Percentiles rank a stretch among this genome's conserved stretches.
These are phyloP conservation scores for Tremella mesenterica DNA, from an alignment of 768 basidiomycete genomes.

Conservation along the genomic window DNA sequence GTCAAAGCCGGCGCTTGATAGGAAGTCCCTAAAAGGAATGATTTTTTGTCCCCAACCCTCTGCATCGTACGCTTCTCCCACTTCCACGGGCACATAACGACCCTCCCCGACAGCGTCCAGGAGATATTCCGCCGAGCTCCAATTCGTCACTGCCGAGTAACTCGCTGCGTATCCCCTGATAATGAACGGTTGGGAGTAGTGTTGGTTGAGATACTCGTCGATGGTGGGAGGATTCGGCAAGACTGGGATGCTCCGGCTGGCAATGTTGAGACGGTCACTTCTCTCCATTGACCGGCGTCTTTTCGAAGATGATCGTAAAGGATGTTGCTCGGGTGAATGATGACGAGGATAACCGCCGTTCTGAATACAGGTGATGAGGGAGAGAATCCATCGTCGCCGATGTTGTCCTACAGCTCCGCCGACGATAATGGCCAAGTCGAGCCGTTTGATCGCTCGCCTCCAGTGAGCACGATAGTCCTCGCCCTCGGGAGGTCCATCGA, in stretches of 20 bases:
- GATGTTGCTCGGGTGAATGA: too few species aligned
- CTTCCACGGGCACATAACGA: conserved; percentile 79
- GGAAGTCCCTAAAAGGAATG: conserved; percentile 68
- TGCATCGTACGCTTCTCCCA: conserved; percentile 72
- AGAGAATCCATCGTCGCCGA: conserved; percentile 57
- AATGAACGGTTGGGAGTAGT: conserved; percentile 60
- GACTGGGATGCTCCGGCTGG: conserved; percentile 46
- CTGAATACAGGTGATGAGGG: conserved; percentile 60
- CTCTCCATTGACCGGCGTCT: too few species aligned
- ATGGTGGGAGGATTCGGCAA: conserved; percentile 55
- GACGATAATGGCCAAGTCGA: conserved; percentile 76
- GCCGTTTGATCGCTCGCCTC: conserved; percentile 50
- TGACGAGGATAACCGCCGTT: conserved; percentile 5
- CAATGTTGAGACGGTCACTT: conserved; percentile 24
- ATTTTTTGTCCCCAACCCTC: conserved; percentile 74
- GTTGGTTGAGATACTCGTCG: conserved; percentile 50
- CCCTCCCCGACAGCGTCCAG: conserved; percentile 64
- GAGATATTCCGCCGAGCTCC: conserved; percentile 65
- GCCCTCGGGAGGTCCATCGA: not conserved
- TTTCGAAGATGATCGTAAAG: too few species aligned
- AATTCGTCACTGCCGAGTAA: conserved; percentile 77
- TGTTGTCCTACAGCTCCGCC: conserved; percentile 64
- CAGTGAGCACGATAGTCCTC: conserved; percentile 9
- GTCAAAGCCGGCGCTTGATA: conserved; percentile 48
- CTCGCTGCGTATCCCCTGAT: conserved; percentile 50